These are phyloP conservation scores for Hemileia vastatrix DNA, from an alignment of 1,284 basidiomycete genomes.

Conservation along the genomic window DNA sequence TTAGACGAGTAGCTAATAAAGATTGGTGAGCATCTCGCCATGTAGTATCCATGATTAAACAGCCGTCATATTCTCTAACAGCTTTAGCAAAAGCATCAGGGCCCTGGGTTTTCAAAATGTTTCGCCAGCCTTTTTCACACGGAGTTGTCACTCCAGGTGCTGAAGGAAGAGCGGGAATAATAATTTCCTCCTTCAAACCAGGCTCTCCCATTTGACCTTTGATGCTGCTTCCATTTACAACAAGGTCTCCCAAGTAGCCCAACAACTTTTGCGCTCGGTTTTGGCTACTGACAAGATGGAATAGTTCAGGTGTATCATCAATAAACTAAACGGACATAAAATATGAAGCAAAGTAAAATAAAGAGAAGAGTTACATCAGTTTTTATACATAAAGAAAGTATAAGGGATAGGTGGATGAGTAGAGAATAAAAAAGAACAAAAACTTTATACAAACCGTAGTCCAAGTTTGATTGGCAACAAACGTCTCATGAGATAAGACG, in stretches of 20 bases:
- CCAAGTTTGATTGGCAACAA: conserved; percentile 94
- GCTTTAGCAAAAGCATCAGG: conserved; percentile 98
- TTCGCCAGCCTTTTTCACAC: conserved; percentile 87
- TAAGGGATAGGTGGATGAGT: not conserved
- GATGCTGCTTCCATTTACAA: conserved; percentile 96
- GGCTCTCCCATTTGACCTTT: conserved; percentile 79
- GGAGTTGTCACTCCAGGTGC: conserved; percentile 73
- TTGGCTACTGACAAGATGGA: conserved; percentile 94
- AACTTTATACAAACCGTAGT: conserved; percentile 62
- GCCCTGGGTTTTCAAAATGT: conserved; percentile 96
- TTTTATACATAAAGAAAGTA: conserved; percentile 1
- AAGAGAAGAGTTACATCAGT: conserved; percentile 23
- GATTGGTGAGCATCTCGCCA: conserved; percentile 99
- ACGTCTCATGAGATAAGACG: conserved; percentile 92
- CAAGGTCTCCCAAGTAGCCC: conserved; percentile 91
- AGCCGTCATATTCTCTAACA: conserved; percentile 89
- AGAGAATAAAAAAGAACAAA: too few relatives aligned
- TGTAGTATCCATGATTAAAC: conserved; percentile 69
- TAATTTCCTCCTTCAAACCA: conserved; percentile 80
- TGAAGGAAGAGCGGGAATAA: conserved; percentile 69
- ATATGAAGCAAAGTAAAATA: not conserved
- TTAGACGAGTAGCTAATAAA: conserved; percentile 86
- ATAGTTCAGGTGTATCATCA: conserved; percentile 96
- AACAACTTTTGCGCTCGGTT: conserved; percentile 98
- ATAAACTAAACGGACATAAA: conserved; percentile 60